phyloP scores from a whole-genome alignment of 805 yeast genomes.

The Ogataea dorogensis region DNA sequence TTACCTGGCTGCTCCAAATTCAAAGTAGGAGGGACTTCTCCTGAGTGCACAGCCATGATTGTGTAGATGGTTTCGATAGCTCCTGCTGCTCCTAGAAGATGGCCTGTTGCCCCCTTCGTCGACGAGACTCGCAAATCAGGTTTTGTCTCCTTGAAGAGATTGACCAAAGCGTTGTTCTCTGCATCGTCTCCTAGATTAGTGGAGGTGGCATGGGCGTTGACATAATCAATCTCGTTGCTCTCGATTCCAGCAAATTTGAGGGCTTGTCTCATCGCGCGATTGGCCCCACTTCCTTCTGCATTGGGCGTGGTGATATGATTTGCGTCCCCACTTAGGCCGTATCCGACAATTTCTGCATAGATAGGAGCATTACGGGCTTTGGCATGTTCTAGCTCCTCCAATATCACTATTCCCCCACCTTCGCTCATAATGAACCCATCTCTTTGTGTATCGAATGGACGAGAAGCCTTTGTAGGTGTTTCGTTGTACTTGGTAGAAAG shows the following conservation, averaged over 20 bases:
- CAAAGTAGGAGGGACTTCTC: slow-evolving; percentile 73
- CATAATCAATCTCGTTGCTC: slow-evolving; percentile 59
- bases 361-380: slow-evolving; percentile 58
- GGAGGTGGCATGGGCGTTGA: slow-evolving; percentile 97
- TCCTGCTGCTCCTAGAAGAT: slow-evolving; percentile 94
- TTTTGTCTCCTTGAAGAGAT: slow-evolving; percentile 44
- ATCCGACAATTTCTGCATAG: slow-evolving; percentile 81
- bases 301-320: slow-evolving; percentile 91
- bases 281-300: slow-evolving; percentile 81
- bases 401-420: slow-evolving; percentile 79
- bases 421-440: slow-evolving; percentile 92
- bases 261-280: slow-evolving; percentile 78
- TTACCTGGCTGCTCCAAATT: slow-evolving; percentile 60
- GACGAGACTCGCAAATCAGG: slow-evolving; percentile 60
- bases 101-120: slow-evolving; percentile 92
- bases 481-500: slow-evolving; percentile 64
- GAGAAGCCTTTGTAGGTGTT: slow-evolving; percentile 61
- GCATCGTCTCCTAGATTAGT: slow-evolving; percentile 87
- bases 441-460: slow-evolving; percentile 82
- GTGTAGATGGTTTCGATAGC: slow-evolving; percentile 88
- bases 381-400: slow-evolving; percentile 82
- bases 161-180: slow-evolving; percentile 71
- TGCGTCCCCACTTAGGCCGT: slow-evolving; percentile 91
- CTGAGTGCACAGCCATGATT: slow-evolving; percentile 56
- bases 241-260: slow-evolving; percentile 48